Conservation (phyloP, 148 eudicot species). For the Beta vulgaris region DNA sequence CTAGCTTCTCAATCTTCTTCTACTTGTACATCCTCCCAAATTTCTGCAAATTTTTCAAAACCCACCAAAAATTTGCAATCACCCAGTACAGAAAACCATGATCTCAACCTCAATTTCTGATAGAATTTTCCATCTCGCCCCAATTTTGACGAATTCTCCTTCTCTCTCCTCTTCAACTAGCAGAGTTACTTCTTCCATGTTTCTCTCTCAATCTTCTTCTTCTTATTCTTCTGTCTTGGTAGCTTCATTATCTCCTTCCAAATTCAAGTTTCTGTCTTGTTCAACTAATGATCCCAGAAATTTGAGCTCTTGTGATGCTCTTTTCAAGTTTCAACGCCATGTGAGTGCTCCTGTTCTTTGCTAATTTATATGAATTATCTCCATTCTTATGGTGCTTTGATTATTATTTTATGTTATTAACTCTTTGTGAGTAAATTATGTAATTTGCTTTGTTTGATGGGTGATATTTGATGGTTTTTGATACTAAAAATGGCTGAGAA, state of each 20-base stretch:
- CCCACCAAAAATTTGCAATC: neutral
- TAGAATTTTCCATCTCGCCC: constrained; percentile 18
- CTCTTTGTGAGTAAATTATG: neutral
- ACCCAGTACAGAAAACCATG: constrained; percentile 23
- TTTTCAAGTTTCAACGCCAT: constrained; percentile 23
- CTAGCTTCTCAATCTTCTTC: neutral
- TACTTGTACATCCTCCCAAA: neutral
- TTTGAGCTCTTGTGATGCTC: constrained; percentile 18
- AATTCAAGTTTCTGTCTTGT: constrained; percentile 14
- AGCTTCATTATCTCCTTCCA: constrained; percentile 30
- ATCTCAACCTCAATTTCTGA: constrained; percentile 16
- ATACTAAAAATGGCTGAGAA: too few species aligned
- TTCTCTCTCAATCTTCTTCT: constrained; percentile 10
- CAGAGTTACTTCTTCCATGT: constrained; percentile 20
- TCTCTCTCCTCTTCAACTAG: neutral
- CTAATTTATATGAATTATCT: neutral
- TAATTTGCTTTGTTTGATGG: neutral
- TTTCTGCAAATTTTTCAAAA: neutral
- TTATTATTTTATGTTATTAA: neutral
- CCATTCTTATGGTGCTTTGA: neutral
- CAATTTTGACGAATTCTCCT: constrained; percentile 21
- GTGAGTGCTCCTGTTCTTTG: constrained; percentile 24
- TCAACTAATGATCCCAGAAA: constrained; percentile 22
- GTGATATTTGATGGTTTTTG: neutral
- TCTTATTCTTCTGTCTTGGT: constrained; percentile 7